phyloP scores from a whole-genome alignment of 805 yeast genomes.

The Yarrowia sp. region DNA sequence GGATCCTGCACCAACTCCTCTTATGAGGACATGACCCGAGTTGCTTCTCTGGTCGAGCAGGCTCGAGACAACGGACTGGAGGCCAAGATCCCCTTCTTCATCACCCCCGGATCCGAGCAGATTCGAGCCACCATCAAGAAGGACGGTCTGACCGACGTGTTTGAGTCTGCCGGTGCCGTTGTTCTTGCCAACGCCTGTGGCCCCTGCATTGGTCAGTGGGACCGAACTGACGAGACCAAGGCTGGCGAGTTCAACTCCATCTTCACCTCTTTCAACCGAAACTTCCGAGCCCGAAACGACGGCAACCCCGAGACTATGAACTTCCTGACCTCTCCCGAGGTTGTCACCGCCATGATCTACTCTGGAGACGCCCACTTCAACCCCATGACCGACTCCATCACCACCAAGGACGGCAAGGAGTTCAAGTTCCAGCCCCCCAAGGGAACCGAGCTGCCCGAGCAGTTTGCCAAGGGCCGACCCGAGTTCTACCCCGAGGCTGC shows the following conservation, averaged over 20 bases:
- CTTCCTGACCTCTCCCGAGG: conserved; percentile 97
- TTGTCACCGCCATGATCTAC: conserved; percentile 96
- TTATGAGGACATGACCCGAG: conserved; percentile 97
- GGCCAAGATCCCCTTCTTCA: conserved; percentile 90
- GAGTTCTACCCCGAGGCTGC: conserved; percentile 76
- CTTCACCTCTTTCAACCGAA: conserved; percentile 96
- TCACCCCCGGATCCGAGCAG: conserved; percentile 98
- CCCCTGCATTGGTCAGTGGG: conserved; percentile 99
- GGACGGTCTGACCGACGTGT: conserved; percentile 85
- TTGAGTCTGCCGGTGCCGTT: conserved; percentile 86
- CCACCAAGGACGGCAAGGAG: conserved; percentile 64
- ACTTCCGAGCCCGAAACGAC: conserved; percentile 96
- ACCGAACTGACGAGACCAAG: conserved; percentile 63
- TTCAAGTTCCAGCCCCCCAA: conserved; percentile 83
- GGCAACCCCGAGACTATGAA: conserved; percentile 98
- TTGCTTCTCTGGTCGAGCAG: conserved; percentile 86
- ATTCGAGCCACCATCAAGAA: conserved; percentile 96
- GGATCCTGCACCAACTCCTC: conserved; percentile 99
- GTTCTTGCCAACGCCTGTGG: conserved; percentile 99
- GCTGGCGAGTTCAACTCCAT: conserved; percentile 76
- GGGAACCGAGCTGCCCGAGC: conserved; percentile 87
- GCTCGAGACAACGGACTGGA: conserved; percentile 86
- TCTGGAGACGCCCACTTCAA: conserved; percentile 92
- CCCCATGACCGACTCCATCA: conserved; percentile 86
- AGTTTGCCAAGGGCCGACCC: conserved; percentile 76